phyloP scores from a whole-genome alignment of 2,329 filamentous ascomycete genomes.

The Hypoxylon sp. region DNA sequence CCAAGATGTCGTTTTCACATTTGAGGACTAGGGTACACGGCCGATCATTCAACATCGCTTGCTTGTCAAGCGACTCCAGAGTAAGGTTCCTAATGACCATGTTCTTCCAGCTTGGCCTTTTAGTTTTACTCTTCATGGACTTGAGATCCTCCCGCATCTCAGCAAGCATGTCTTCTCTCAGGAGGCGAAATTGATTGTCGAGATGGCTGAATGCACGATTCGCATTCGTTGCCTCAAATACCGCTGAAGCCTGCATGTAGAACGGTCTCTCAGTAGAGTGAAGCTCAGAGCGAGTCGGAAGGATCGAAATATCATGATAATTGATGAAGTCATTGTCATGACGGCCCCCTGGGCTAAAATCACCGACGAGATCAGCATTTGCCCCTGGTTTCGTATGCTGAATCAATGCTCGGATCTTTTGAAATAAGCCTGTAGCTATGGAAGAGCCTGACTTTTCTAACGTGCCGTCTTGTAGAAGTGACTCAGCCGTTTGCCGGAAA shows the following conservation, averaged over 20 bases:
- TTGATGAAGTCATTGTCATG: slow-evolving; percentile 81
- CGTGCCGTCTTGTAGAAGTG: slow-evolving; percentile 46
- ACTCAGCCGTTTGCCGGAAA: slow-evolving; percentile 51
- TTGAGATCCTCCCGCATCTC: slow-evolving; percentile 74
- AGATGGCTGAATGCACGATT: slow-evolving; percentile 67
- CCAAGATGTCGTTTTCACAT: slow-evolving; percentile 61
- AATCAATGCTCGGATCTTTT: slow-evolving; percentile 37
- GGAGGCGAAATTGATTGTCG: slow-evolving; percentile 79
- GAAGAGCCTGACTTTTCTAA: slow-evolving; percentile 20
- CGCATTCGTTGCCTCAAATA: slow-evolving; percentile 58
- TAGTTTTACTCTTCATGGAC: slow-evolving; percentile 60
- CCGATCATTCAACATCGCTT: slow-evolving; percentile 51
- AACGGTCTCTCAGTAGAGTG: slow-evolving; percentile 67
- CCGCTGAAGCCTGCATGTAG: slow-evolving; percentile 67
- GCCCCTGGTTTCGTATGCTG: slow-evolving; percentile 21
- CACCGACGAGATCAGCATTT: slow-evolving; percentile 11
- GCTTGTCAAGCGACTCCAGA: slow-evolving; percentile 58
- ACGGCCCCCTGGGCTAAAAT: slow-evolving; percentile 70
- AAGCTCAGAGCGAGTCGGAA: slow-evolving; percentile 77
- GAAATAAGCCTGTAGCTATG: slow-evolving; percentile 17
- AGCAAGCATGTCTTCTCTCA: slow-evolving; percentile 79
- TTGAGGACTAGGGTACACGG: slow-evolving; percentile 60
- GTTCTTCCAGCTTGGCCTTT: slow-evolving; percentile 50
- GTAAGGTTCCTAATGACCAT: slow-evolving; percentile 52
- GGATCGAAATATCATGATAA: slow-evolving; percentile 73